A percentile compares a stretch with the other conserved stretches of the same genome.
Evolutionary conservation across 768 basidiomycete species (phyloP).

Genomic region (Mycena leptocephala): DNA sequence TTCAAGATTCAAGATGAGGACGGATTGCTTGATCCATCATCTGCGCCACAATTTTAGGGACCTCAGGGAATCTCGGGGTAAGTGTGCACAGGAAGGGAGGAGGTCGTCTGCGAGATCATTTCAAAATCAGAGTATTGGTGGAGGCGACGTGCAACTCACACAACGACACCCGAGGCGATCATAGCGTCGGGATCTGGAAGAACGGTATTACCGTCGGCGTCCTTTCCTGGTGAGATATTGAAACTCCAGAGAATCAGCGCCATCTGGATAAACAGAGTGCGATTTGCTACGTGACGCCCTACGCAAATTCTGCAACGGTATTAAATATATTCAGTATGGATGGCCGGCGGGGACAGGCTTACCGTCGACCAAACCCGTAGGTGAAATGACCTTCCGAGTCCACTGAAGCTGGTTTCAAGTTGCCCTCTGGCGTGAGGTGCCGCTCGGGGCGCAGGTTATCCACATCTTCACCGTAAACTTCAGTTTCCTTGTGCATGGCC

Average conservation of each 20-base stretch:
- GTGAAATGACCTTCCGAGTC: not conserved
- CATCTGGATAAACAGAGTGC: not conserved
- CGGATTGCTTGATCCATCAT: not conserved
- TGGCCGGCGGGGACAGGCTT: not conserved
- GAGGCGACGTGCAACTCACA: not conserved
- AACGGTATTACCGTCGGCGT: not conserved
- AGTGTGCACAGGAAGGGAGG: not conserved
- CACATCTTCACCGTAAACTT: slow-evolving; percentile 1
- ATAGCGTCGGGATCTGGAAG: not conserved
- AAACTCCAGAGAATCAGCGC: not conserved
- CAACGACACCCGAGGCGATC: not conserved
- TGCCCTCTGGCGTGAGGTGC: not conserved
- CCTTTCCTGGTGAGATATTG: not conserved
- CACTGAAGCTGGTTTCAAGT: not conserved
- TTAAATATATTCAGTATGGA: not conserved
- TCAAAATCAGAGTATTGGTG: not conserved
- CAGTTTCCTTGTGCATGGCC: no score
- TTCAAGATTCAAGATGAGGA: no score
- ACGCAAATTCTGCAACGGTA: not conserved
- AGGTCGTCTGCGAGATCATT: not conserved
- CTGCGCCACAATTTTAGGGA: no score
- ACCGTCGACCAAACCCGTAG: not conserved
- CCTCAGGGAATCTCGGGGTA: not conserved
- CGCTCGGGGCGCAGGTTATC: not conserved
- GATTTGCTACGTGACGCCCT: not conserved